Evolutionary conservation across 139 green algal species (phyloP).

Genomic region (Chlamydomonas sp.): DNA sequence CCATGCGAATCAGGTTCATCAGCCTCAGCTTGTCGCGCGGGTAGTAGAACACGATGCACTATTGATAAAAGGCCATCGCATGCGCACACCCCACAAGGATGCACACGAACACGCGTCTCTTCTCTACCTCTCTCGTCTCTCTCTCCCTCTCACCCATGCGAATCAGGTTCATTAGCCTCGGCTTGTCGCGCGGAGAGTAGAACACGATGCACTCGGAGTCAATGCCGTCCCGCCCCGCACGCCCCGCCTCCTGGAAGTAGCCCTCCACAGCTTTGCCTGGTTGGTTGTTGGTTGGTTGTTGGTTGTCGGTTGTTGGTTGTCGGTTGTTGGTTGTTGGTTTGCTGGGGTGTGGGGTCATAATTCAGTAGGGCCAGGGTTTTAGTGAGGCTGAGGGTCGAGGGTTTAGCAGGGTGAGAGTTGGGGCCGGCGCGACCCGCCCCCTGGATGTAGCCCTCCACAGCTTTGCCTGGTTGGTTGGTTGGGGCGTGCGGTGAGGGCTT

Average conservation of each 20-base stretch:
- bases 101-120: background rate
- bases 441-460: conserved; percentile 40
- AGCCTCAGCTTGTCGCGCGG: no score
- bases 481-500: background rate
- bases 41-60: no score
- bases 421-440: conserved; percentile 74
- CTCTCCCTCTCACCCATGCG: background rate
- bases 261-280: conserved; percentile 12
- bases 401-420: no score
- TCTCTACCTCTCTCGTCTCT: background rate
- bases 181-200: conserved; percentile 37
- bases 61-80: no score
- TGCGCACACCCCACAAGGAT: no score
- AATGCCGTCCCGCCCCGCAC: conserved; percentile 70
- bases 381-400: no score
- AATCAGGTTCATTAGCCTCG: conserved; percentile 16
- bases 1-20: no score
- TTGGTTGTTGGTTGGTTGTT: no score
- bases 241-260: conserved; percentile 65
- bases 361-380: no score
- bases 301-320: no score
- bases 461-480: conserved; percentile 27
- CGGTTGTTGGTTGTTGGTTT: no score
- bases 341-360: no score
- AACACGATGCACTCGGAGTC: conserved; percentile 68